Evolutionary conservation across 768 basidiomycete genomes (phyloP).

Genomic region (Agaricus sinodeliciosus): DNA sequence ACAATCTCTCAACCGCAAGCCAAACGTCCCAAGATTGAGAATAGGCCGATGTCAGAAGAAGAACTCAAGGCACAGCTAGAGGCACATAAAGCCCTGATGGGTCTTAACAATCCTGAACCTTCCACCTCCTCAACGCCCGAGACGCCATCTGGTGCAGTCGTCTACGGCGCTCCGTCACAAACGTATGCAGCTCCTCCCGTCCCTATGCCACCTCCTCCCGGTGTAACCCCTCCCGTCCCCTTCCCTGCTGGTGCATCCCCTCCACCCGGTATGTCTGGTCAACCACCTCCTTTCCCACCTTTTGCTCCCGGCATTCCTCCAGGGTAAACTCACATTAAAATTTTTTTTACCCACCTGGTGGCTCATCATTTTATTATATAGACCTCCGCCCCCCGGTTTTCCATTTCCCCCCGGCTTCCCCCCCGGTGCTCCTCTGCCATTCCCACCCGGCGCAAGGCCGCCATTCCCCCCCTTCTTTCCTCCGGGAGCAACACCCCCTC

Average conservation of each 20-base stretch:
- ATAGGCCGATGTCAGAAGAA: constrained; percentile 70
- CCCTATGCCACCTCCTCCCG: constrained; percentile 28
- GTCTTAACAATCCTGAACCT: constrained; percentile 23
- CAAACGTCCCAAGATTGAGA: constrained; percentile 78
- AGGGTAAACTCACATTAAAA: constrained; percentile 34
- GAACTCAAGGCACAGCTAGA: constrained; percentile 81
- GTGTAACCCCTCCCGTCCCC: constrained; percentile 29
- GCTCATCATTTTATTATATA: constrained; percentile 17
- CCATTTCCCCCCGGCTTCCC: constrained; percentile 42
- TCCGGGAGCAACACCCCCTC: constrained; percentile 15
- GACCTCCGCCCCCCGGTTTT: constrained; percentile 50
- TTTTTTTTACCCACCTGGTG: constrained; percentile 9
- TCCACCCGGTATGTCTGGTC: constrained; percentile 36
- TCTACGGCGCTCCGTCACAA: constrained; percentile 72
- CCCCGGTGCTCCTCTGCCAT: constrained; percentile 17
- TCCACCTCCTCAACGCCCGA: not conserved
- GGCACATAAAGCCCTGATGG: constrained; percentile 92
- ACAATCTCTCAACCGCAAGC: constrained; percentile 75
- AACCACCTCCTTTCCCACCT: constrained; percentile 50
- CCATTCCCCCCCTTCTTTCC: constrained; percentile 24
- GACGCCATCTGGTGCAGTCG: constrained; percentile 27
- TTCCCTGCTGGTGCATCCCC: constrained; percentile 32
- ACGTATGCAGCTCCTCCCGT: constrained; percentile 51
- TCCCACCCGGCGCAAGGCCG: constrained; percentile 24
- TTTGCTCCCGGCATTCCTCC: constrained; percentile 47